A percentile compares a stretch with the other conserved stretches of the same genome.
phyloP scores from a whole-genome alignment of 2,329 filamentous ascomycete species.

The Orbilia ellipsospora region DNA sequence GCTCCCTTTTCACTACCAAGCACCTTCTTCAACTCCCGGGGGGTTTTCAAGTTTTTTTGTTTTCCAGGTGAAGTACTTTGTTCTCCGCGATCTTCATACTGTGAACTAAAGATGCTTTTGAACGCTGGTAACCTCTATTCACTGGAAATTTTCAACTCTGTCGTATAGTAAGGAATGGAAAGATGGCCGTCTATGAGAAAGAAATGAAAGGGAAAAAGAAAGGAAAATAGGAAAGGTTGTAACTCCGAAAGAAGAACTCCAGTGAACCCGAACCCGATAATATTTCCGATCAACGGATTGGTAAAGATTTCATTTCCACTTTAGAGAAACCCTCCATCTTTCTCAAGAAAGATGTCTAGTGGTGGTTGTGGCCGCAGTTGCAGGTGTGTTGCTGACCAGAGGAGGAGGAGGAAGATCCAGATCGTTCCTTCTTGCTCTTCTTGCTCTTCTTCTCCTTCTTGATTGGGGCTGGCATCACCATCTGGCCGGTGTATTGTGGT shows the following conservation, averaged over 20 bases:
- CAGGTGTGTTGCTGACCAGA: conserved; percentile 31
- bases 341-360: conserved; percentile 24
- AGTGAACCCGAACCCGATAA: not conserved
- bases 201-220: conserved; percentile 12
- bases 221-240: conserved; percentile 27
- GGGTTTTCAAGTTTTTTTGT: conserved; percentile 53
- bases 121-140: conserved; percentile 7
- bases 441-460: conserved; percentile 50
- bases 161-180: conserved; percentile 23
- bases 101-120: conserved; percentile 34
- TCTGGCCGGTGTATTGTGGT: conserved; percentile 14
- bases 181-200: conserved; percentile 18
- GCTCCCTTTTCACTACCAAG: not conserved
- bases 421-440: conserved; percentile 53
- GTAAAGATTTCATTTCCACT: not conserved
- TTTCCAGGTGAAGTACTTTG: conserved; percentile 3
- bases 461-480: conserved; percentile 4
- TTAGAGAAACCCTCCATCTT: too few species aligned
- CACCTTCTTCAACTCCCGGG: not conserved
- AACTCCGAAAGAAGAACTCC: conserved; percentile 28
- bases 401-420: conserved; percentile 36
- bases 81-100: conserved; percentile 36
- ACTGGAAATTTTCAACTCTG: conserved; percentile 43
- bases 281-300: conserved; percentile 27
- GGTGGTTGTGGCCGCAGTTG: conserved; percentile 31